Evolutionary conservation across 2,329 filamentous ascomycete genomes (phyloP).

Genomic region (Grosmannia penicillata): DNA sequence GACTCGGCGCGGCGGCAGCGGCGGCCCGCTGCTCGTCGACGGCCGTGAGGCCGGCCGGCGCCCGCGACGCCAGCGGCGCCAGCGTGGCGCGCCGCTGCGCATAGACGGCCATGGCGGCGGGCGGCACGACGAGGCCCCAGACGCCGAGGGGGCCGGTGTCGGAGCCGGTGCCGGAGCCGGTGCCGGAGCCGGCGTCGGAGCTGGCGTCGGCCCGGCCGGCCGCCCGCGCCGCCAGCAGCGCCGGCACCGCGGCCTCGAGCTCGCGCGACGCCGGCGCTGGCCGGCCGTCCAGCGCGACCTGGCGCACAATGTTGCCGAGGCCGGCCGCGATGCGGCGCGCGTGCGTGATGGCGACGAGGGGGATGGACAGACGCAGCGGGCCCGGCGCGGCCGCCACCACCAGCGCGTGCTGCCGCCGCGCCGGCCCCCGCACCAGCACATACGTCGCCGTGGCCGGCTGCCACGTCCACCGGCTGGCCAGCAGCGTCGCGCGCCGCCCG

Average conservation of each 20-base stretch:
- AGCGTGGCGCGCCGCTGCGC: slow-evolving; percentile 9
- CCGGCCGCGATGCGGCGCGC: slow-evolving; percentile 47
- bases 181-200: neutral
- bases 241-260: slow-evolving; percentile 47
- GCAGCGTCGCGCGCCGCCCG: slow-evolving; percentile 44
- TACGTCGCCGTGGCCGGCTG: neutral
- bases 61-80: slow-evolving; percentile 5
- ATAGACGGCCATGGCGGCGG: slow-evolving; percentile 7
- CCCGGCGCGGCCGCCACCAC: slow-evolving; percentile 3
- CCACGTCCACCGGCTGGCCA: slow-evolving; percentile 25
- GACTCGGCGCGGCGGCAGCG: slow-evolving; percentile 12
- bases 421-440: slow-evolving; percentile 8
- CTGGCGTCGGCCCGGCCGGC: slow-evolving; percentile 4
- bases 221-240: slow-evolving; percentile 6
- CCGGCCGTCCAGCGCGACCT: slow-evolving; percentile 33
- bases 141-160: slow-evolving; percentile 37
- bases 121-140: slow-evolving; percentile 57
- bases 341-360: slow-evolving; percentile 48
- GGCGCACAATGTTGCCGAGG: slow-evolving; percentile 67
- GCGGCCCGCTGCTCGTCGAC: slow-evolving; percentile 16
- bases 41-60: slow-evolving; percentile 8
- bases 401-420: slow-evolving; percentile 16
- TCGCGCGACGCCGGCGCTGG: slow-evolving; percentile 46
- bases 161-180: slow-evolving; percentile 17
- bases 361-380: slow-evolving; percentile 11